These are phyloP conservation scores for Hypoxylon sp. DNA, from an alignment of 2,329 filamentous ascomycete species.

Conservation along the genomic window DNA sequence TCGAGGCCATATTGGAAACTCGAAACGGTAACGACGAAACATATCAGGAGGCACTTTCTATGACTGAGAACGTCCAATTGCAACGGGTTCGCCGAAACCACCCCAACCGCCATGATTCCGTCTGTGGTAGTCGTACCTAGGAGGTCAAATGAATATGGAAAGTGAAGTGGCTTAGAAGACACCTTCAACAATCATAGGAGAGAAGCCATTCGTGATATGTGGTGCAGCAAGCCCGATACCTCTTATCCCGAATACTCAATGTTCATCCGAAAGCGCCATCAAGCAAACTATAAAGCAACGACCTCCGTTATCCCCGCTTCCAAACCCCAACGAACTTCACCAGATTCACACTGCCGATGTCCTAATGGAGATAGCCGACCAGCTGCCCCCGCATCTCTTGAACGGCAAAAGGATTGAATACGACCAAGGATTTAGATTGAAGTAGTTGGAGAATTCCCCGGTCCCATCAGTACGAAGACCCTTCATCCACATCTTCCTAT, in stretches of 20 bases:
- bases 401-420: constrained; percentile 16
- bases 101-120: constrained; percentile 32
- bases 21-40: constrained; percentile 44
- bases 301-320: constrained; percentile 22
- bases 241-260: constrained; percentile 4
- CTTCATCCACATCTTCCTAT: no score
- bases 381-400: constrained; percentile 18
- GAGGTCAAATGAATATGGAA: no score
- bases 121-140: no score
- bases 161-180: constrained; percentile 3
- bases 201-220: no score
- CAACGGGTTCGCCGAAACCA: constrained; percentile 44
- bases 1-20: constrained; percentile 49
- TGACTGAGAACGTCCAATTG: constrained; percentile 44
- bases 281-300: neutral
- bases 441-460: constrained; percentile 2
- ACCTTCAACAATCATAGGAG: neutral
- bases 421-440: constrained; percentile 4
- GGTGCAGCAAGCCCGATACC: no score
- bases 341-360: constrained; percentile 23
- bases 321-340: constrained; percentile 24
- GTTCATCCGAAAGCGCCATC: neutral
- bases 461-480: neutral
- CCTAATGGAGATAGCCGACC: constrained; percentile 17
- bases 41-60: constrained; percentile 44